phyloP scores from a whole-genome alignment of 441 rosid genomes.

The Mallotus japonicus region DNA sequence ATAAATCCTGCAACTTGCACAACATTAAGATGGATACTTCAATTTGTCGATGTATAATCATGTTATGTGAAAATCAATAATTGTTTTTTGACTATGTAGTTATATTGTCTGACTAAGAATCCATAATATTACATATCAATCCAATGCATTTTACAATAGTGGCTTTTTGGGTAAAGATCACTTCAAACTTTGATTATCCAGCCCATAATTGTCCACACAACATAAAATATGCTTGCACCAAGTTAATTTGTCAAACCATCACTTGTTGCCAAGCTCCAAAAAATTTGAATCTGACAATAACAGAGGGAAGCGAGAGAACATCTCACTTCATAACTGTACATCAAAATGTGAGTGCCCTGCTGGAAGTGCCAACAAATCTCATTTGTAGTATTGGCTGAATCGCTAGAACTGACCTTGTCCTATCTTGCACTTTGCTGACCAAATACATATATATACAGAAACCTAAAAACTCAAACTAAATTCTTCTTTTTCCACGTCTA shows the following conservation, averaged over 20 bases:
- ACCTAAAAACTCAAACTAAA: slow-evolving; percentile 27
- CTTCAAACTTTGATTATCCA: not conserved
- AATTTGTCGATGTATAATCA: not conserved
- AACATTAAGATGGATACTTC: not conserved
- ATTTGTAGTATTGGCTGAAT: not conserved
- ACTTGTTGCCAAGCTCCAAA: not conserved
- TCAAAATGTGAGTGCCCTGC: not conserved
- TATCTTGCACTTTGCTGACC: too few species aligned
- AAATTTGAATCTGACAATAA: not conserved
- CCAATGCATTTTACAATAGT: not conserved
- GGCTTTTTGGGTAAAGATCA: not conserved
- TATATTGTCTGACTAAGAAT: not conserved
- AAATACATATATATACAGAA: not conserved
- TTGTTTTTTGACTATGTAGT: not conserved
- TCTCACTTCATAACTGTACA: slow-evolving; percentile 5
- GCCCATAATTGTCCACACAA: not conserved
- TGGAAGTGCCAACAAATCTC: not conserved
- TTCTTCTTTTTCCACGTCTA: slow-evolving; percentile 66
- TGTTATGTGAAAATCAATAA: not conserved
- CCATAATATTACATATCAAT: not conserved
- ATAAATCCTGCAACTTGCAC: not conserved
- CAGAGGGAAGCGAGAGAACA: not conserved
- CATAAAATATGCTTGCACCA: not conserved
- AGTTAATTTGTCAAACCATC: not conserved
- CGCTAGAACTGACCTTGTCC: not conserved